Evolutionary conservation across 1,284 basidiomycete species (phyloP).

Genomic region (Leccinum holopus): DNA sequence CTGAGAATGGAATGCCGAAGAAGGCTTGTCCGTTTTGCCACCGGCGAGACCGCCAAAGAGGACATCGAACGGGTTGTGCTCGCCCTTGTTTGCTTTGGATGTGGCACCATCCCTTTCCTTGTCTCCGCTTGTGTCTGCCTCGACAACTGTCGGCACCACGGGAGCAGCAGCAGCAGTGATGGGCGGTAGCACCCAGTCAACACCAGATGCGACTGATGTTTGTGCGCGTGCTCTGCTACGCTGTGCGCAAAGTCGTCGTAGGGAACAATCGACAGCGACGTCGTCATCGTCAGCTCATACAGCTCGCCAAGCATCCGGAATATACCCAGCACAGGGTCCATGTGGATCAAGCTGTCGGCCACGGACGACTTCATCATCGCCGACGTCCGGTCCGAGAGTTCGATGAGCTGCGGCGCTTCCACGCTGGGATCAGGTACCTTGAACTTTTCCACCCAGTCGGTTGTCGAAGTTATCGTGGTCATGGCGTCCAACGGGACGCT

Average conservation of each 20-base stretch:
- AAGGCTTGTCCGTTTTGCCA: slow-evolving; percentile 27
- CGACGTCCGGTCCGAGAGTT: slow-evolving; percentile 88
- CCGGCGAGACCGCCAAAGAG: slow-evolving; percentile 45
- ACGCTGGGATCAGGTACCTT: slow-evolving; percentile 34
- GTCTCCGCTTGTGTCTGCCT: slow-evolving; percentile 1
- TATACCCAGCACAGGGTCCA: slow-evolving; percentile 81
- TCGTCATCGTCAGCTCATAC: slow-evolving; percentile 65
- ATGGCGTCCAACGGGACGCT: neutral
- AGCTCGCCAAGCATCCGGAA: slow-evolving; percentile 83
- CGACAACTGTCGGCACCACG: neutral
- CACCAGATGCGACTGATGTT: slow-evolving; percentile 69
- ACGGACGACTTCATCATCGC: slow-evolving; percentile 87
- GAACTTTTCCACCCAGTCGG: neutral
- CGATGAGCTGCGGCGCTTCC: slow-evolving; percentile 82
- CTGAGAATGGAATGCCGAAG: slow-evolving; percentile 63
- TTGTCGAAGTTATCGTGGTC: slow-evolving; percentile 13
- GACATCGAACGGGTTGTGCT: slow-evolving; percentile 58
- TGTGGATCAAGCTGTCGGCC: slow-evolving; percentile 65
- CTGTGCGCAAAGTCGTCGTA: slow-evolving; percentile 70
- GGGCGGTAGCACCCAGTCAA: slow-evolving; percentile 64
- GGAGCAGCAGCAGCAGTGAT: slow-evolving; percentile 14
- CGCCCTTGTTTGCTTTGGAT: slow-evolving; percentile 7
- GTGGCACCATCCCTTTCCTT: neutral
- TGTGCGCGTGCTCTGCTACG: slow-evolving; percentile 68
- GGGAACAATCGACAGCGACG: slow-evolving; percentile 64